A percentile compares a stretch with the other conserved stretches of the same genome.
phyloP scores from a whole-genome alignment of 2,329 filamentous ascomycete species.

The Bertia moriformis region DNA sequence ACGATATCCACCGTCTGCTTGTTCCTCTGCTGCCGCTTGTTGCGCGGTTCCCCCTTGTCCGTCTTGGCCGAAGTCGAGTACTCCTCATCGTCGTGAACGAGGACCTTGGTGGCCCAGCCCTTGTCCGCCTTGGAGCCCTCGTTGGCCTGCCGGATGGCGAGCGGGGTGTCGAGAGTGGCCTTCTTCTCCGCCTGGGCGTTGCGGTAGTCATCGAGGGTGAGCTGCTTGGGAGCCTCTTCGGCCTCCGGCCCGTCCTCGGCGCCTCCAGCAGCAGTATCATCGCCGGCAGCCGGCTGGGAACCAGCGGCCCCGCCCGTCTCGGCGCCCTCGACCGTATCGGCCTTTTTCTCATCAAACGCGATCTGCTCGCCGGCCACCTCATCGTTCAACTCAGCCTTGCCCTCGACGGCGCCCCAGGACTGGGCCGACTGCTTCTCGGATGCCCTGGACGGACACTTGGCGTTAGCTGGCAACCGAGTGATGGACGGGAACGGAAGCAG shows the following conservation, averaged over 20 bases:
- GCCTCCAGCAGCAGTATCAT: no score
- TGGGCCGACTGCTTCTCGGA: constrained; percentile 78
- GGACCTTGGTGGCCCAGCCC: constrained; percentile 78
- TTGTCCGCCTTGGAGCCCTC: constrained; percentile 77
- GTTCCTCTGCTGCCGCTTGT: constrained; percentile 79
- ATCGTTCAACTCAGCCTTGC: constrained; percentile 72
- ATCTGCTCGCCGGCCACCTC: constrained; percentile 85
- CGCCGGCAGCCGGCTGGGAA: no score
- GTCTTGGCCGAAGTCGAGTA: constrained; percentile 66
- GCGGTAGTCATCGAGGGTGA: constrained; percentile 82
- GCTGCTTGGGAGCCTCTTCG: constrained; percentile 71
- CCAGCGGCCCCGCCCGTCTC: no score
- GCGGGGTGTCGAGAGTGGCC: constrained; percentile 44
- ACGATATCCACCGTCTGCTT: constrained; percentile 74
- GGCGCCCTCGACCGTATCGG: constrained; percentile 38
- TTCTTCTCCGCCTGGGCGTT: constrained; percentile 62
- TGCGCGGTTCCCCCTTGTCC: constrained; percentile 59
- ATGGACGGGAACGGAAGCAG: background rate
- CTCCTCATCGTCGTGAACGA: constrained; percentile 49
- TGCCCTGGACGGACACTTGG: constrained; percentile 45
- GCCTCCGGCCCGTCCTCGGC: constrained; percentile 24
- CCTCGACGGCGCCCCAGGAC: constrained; percentile 76
- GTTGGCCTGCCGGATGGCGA: constrained; percentile 76
- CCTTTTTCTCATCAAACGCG: constrained; percentile 71
- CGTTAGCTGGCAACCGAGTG: constrained; percentile 13